Base-by-base conservation (phyloP, 2,329 filamentous ascomycete genomes). In the Neopestalotiopsis clavispora region DNA sequence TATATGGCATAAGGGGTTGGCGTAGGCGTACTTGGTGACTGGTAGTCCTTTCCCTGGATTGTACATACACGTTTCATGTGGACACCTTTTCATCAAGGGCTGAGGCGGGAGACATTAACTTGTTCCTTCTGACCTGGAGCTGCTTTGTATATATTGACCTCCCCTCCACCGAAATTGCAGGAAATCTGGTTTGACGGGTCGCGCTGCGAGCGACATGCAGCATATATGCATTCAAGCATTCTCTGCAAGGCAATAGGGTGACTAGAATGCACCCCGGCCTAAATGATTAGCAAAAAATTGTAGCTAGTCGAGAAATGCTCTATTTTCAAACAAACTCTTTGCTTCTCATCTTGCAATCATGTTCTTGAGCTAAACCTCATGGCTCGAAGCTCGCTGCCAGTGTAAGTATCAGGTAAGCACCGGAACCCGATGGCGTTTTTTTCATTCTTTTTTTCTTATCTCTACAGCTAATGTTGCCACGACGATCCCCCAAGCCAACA, bases 81-180 rank as follows among this genome's bases (percentile, higher is more conserved):
- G 52, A 52, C 67, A 72, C 74, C 73, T 70, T 72, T 71, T 70
- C 72, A 64, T 66, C 57, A 45, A 62, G 70, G 65, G 57, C 70
- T n/a, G 17, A 30, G 40, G 13, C 17, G 45, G 74, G 72, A 72
- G 58, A 74, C 75, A 75, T 75, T 75, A 5, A 60, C 28, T 75
- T 75, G 75, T 72, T 69, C 34, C 52, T 72, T 71, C 71, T 56
- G 58, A 14, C 68, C 56, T 32, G 65, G 32, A 14, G 34, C 58
- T 52, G 38, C 17, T 67, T n/a, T 56, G 40, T 67, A 63, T 58
- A 67, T 52, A 30, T 67, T 64, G n/a, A 30, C 28, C 12, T 23
- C 40, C 7, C 40, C 56, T 67, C 65, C 58, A 38, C 56, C 42
- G 13, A 45, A 20, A 45, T 57, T 17, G 52, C 40, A 42, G 28